These are phyloP conservation scores for Effrenium voratum DNA, from an alignment of 73 alveolate species.

Conservation along the genomic window DNA sequence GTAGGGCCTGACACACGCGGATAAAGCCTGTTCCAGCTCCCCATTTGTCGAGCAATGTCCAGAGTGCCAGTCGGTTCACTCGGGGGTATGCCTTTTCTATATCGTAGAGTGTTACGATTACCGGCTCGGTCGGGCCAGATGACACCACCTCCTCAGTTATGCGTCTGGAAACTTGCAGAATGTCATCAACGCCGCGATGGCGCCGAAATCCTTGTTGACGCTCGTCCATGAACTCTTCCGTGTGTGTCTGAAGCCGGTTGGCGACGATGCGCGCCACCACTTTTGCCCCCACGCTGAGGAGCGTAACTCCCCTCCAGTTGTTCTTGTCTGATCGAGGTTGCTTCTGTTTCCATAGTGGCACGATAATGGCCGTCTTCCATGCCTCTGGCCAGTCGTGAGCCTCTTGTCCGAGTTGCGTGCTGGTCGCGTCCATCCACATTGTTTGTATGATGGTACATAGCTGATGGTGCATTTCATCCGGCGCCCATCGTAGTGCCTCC, in stretches of 20 bases:
- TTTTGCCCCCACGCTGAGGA: slow-evolving; percentile 41
- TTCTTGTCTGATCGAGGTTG: background rate
- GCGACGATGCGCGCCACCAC: slow-evolving; percentile 19
- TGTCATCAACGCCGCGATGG: background rate
- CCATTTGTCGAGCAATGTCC: background rate
- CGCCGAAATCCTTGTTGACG: background rate
- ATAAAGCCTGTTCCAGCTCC: background rate
- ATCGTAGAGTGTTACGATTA: background rate
- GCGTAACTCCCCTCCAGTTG: background rate
- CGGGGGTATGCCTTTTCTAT: slow-evolving; percentile 46
- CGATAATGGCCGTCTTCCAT: background rate
- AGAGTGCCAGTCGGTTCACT: slow-evolving; percentile 1
- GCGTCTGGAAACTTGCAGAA: slow-evolving; percentile 21
- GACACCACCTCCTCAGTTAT: slow-evolving; percentile 34
- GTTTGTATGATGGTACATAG: background rate
- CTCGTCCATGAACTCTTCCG: background rate
- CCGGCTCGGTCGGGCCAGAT: background rate
- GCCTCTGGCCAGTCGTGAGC: background rate
- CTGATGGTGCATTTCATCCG: background rate
- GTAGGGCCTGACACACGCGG: slow-evolving; percentile 4
- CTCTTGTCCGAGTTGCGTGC: background rate
- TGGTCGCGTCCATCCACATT: background rate
- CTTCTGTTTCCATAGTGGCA: slow-evolving; percentile 25
- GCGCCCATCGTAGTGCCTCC: background rate
- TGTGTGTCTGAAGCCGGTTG: background rate